Evolutionary conservation across 768 basidiomycete species (phyloP).

Genomic region (Termitomyces sp.): DNA sequence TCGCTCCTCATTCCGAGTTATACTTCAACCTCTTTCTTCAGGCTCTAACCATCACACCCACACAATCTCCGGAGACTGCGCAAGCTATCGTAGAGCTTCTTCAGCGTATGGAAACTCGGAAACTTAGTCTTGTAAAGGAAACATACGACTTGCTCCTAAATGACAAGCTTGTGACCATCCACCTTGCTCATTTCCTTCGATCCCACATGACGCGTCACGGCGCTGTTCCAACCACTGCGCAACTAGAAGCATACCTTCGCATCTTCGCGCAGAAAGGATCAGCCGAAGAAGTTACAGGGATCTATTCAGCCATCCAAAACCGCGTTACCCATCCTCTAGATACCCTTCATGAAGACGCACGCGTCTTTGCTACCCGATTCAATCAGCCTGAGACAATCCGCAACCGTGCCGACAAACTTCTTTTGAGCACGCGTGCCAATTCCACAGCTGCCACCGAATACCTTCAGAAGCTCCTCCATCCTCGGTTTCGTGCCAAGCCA

Average conservation of each 20-base stretch:
- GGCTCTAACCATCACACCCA: conserved; percentile 37
- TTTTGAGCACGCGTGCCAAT: conserved; percentile 36
- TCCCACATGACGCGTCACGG: conserved; percentile 34
- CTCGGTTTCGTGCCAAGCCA: background rate
- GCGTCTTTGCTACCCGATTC: background rate
- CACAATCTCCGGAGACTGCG: conserved; percentile 32
- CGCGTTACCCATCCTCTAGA: background rate
- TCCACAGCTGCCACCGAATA: conserved; percentile 41
- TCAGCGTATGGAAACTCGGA: conserved; percentile 39
- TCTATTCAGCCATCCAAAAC: conserved; percentile 26
- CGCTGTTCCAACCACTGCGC: conserved; percentile 30
- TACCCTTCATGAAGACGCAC: background rate
- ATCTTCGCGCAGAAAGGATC: conserved; percentile 37
- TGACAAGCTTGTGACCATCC: conserved; percentile 44
- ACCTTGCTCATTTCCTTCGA: conserved; percentile 43
- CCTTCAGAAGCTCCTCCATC: conserved; percentile 27
- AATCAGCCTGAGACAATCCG: conserved; percentile 1
- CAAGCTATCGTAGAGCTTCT: conserved; percentile 35
- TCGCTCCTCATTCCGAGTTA: conserved; percentile 20
- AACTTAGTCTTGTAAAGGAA: conserved; percentile 30
- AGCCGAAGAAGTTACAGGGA: background rate
- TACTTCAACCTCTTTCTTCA: conserved; percentile 52
- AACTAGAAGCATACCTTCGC: conserved; percentile 44
- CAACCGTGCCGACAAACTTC: conserved; percentile 35
- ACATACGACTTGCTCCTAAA: conserved; percentile 41